Evolutionary conservation across 129 eudicot genomes (phyloP).

Genomic region (Lactuca sativa): DNA sequence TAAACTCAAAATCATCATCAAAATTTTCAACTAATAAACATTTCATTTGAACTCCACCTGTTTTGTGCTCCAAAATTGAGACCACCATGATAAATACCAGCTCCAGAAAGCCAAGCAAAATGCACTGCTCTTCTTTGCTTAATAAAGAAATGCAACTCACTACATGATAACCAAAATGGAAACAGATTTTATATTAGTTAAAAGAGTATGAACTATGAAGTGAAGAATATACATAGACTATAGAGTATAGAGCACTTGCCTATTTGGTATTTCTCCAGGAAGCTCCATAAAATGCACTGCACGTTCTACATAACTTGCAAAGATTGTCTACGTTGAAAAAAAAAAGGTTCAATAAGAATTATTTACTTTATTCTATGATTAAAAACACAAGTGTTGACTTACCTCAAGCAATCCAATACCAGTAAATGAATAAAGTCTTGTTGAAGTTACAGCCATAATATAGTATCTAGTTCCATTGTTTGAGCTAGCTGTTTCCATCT

Average conservation of each 20-base stretch:
- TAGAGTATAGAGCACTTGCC: conserved; percentile 46
- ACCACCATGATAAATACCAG: conserved; percentile 96
- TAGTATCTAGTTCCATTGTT: conserved; percentile 74
- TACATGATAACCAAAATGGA: conserved; percentile 35
- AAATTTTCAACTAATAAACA: neutral
- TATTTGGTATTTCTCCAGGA: conserved; percentile 93
- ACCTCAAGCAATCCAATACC: conserved; percentile 84
- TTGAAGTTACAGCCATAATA: conserved; percentile 95
- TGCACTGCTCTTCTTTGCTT: conserved; percentile 89
- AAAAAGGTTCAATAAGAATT: conserved; percentile 8
- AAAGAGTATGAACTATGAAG: neutral
- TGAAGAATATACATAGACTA: neutral
- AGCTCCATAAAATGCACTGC: conserved; percentile 98
- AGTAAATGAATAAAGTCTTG: conserved; percentile 87
- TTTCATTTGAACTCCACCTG: conserved; percentile 45
- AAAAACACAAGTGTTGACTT: conserved; percentile 1
- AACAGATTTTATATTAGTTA: neutral
- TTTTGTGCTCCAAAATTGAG: conserved; percentile 84
- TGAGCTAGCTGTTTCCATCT: conserved; percentile 91
- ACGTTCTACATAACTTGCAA: conserved; percentile 81
- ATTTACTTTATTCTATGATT: neutral
- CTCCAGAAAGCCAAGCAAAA: conserved; percentile 99
- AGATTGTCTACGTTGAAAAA: conserved; percentile 56
- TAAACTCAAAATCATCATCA: conserved; percentile 17
- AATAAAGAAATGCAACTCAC: conserved; percentile 88